Evolutionary conservation across 2,329 filamentous ascomycete genomes (phyloP).

Genomic region (Trichophyton simii): DNA sequence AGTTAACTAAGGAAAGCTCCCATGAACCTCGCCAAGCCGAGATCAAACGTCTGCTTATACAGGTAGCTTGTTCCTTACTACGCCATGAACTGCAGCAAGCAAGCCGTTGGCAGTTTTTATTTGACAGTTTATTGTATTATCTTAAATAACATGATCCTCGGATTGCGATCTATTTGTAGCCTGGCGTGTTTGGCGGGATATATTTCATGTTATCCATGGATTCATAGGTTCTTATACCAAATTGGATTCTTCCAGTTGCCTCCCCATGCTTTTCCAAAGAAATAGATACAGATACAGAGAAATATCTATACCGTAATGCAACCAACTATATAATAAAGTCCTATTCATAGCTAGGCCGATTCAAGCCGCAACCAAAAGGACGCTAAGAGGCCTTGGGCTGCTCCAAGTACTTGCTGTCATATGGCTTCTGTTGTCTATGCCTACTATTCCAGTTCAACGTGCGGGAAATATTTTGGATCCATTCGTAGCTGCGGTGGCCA

Average conservation of each 20-base stretch:
- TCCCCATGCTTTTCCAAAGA: too few relatives aligned
- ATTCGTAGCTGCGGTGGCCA: constrained; percentile 35
- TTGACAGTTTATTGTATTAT: too few relatives aligned
- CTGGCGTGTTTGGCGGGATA: too few relatives aligned
- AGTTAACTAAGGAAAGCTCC: not conserved
- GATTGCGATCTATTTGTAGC: too few relatives aligned
- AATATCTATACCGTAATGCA: not conserved
- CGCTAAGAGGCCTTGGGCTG: not conserved
- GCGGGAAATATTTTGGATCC: constrained; percentile 40
- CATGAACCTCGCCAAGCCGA: not conserved
- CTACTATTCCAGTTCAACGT: constrained; percentile 41
- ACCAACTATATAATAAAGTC: not conserved
- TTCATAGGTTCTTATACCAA: too few relatives aligned
- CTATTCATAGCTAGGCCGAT: not conserved
- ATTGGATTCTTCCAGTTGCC: too few relatives aligned
- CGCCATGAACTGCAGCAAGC: too few relatives aligned
- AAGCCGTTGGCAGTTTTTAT: too few relatives aligned
- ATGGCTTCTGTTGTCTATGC: constrained; percentile 30
- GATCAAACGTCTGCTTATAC: not conserved
- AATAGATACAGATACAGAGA: too few relatives aligned
- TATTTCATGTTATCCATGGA: too few relatives aligned
- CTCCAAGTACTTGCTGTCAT: not conserved
- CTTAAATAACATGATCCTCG: too few relatives aligned
- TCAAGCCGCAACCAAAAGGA: not conserved
- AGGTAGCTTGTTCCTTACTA: not conserved